Conservation (phyloP, 371 early-diverging fungal species). For the Lichtheimia ramosa region DNA sequence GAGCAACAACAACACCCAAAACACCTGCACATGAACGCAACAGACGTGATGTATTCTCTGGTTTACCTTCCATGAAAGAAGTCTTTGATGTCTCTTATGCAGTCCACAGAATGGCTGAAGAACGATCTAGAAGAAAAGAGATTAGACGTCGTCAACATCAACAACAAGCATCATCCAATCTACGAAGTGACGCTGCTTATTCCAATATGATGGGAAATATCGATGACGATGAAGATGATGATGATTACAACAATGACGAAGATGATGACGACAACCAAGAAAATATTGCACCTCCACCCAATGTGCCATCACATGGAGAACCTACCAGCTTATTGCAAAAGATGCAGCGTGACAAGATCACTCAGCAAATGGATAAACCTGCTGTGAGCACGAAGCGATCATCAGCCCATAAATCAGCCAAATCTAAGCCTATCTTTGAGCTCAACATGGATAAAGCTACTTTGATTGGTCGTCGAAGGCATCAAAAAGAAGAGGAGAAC, state of each 20-base stretch:
- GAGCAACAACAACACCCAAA: neutral
- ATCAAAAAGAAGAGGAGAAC: conserved; percentile 17
- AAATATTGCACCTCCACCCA: conserved; percentile 1
- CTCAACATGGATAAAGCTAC: conserved; percentile 61
- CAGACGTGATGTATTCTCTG: conserved; percentile 20
- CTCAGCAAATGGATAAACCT: conserved; percentile 7
- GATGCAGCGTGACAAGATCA: conserved; percentile 11
- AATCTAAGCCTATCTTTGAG: conserved; percentile 34
- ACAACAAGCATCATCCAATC: conserved; percentile 3
- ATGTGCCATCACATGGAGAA: conserved; percentile 1
- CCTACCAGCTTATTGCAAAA: conserved; percentile 10
- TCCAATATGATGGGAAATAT: conserved; percentile 31
- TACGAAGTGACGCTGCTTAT: neutral
- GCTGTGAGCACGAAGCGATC: conserved; percentile 1
- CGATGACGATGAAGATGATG: conserved; percentile 20
- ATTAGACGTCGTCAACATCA: conserved; percentile 13
- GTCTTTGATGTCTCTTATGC: conserved; percentile 53
- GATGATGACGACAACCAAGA: conserved; percentile 10
- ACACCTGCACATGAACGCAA: conserved; percentile 9
- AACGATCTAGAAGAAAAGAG: conserved; percentile 31
- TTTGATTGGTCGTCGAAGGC: conserved; percentile 54
- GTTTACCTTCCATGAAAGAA: conserved; percentile 47
- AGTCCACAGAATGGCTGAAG: conserved; percentile 54
- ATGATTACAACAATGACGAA: conserved; percentile 27
- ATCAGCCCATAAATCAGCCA: neutral